Evolutionary conservation across 2,329 filamentous ascomycete species (phyloP), one percentile per base, ranked within the genome.

Genomic region (Aspergillus sp.): DNA sequence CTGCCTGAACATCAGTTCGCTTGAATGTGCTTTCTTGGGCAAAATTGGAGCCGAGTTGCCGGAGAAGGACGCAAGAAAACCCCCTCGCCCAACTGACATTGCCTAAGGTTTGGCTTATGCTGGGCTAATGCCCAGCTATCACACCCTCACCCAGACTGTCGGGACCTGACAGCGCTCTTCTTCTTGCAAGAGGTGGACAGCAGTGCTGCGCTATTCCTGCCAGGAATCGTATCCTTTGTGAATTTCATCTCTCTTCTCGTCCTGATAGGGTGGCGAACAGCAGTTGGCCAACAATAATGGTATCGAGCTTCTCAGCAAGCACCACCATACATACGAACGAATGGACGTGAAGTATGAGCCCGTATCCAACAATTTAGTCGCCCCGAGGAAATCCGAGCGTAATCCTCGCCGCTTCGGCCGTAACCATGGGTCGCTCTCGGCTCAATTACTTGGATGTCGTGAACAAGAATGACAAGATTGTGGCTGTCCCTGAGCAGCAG

Each of bases 81-180:
- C 49, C 53, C 61, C 65, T 68, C 61, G 61, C 57, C 11, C 28
- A 23, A 17, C 54, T 60, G 59, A 11, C 55, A 62, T 52, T 48
- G 63, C 64, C 62, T 47, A 62, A 63, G 50, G 57, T 60, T 68
- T 56, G 49, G 52, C 59, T 30, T 48, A 49, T 50, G 48, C 52
- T 57, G 57, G 51, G 62, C 68, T 70, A 70, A 70, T 69, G 68
- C 68, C 61, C 54, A 57, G 65, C 63, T 65, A 70, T 69, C 63
- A 70, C 68, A 67, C 63, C 49, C 60, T 69, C 65, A 60, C 30
- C 68, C 68, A 70, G 63, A 70, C 60, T 69, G 67, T 69, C 68
- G 68, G 68, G 67, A 64, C 68, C 62, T 58, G 62, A 61, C 50
- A 49, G 64, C 62, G 54, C 63, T 66, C 64, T 67, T 62, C 51